Base-by-base conservation (phyloP, 2,329 filamentous ascomycete species). In the Albifimbria verrucaria region DNA sequence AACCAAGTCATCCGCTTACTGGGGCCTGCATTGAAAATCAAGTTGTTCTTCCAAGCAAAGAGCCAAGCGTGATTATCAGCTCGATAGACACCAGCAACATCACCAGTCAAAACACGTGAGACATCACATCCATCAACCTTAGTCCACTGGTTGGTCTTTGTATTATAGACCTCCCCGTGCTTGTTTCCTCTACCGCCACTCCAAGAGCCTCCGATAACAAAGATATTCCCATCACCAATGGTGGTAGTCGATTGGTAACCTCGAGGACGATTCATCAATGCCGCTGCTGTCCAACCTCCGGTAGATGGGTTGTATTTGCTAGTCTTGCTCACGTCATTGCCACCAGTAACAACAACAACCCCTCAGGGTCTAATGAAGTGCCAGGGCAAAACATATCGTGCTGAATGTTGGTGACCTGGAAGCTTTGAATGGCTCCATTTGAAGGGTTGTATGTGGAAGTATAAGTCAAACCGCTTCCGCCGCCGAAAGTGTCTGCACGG, bases 371-470 rank as follows among this genome's bases (percentile, higher is more conserved):
- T 12, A 77, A 64, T 1, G 73, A 77, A 18, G 82, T 78, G 2
- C 80, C 81, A 0, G 81, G 79, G 59, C 80, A 83, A 57, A 81
- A 82, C 79, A 81, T 82, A 59, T 81, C 78, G 57, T 81, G 77
- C 5, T 71, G 58, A 0, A 76, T 81, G 53, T 77, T 62, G 43
- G 67, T 63, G 4, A 74, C 26, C 7, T 23, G 24, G n/a, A 44
- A 5, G 15, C 10, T 25, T 17, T 25, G 15, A n/a, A 47, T 25
- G 21, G 6, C 21, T 11, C 22, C 22, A 6, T 22, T 47, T 4
- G 20, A 22, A 10, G 44, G 20, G 22, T 47, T 47, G 44, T 47
- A 47, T 5, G 44, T 47, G 44, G 44, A 7, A 9, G 22, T 47
- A 23, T 47, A 47, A 17, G 44, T 47, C 5, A 25, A 3, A 11